phyloP scores from a whole-genome alignment of 306 rosid species.

The peach (Prunus persica) region DNA sequence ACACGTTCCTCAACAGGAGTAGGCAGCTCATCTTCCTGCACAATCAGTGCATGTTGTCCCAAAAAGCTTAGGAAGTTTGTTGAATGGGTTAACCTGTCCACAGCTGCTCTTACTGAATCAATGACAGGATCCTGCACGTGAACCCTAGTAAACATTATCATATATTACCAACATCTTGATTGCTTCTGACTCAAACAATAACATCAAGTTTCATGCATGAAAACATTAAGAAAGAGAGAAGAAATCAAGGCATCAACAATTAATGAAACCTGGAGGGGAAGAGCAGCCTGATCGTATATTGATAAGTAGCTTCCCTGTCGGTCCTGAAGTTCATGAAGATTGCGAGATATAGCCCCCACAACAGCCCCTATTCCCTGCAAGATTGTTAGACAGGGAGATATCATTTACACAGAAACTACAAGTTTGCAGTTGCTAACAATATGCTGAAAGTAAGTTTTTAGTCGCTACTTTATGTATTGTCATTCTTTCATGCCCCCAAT shows the following conservation, averaged over 20 bases:
- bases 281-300: constrained; percentile 79
- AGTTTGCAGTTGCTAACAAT: not conserved
- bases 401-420: constrained; percentile 17
- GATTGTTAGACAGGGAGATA: constrained; percentile 24
- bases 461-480: constrained; percentile 1
- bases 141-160: constrained; percentile 20
- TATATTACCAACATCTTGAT: constrained; percentile 12
- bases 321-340: constrained; percentile 96
- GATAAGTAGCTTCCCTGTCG: constrained; percentile 97
- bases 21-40: constrained; percentile 81
- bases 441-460: not conserved
- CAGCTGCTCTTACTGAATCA: constrained; percentile 80
- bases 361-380: constrained; percentile 94
- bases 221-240: constrained; percentile 4
- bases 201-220: constrained; percentile 9
- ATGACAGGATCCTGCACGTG: constrained; percentile 87
- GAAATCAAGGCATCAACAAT: constrained; percentile 14
- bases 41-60: constrained; percentile 96
- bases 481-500: not conserved
- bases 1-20: constrained; percentile 61
- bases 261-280: constrained; percentile 80
- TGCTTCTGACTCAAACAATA: not conserved
- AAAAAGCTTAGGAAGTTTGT: constrained; percentile 91
- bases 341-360: constrained; percentile 97
- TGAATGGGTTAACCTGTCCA: constrained; percentile 80